phyloP scores from a whole-genome alignment of 176 grass and related monocot genomes.

The Ensete ventricosum region DNA sequence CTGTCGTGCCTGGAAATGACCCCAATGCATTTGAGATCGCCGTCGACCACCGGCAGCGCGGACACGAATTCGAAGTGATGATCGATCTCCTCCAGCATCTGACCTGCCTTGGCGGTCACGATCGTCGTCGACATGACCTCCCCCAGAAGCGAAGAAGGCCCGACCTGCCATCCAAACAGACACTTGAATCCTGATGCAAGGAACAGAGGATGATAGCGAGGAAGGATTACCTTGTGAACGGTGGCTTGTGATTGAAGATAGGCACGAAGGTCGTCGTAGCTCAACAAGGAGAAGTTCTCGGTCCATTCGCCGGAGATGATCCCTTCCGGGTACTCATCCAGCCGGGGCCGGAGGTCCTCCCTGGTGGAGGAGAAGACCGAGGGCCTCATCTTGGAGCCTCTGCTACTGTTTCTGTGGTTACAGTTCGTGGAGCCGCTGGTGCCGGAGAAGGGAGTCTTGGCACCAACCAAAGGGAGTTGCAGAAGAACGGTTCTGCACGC shows the following conservation, averaged over 20 bases:
- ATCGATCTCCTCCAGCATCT: slow-evolving; percentile 57
- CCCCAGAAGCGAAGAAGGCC: slow-evolving; percentile 15
- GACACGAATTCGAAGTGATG: slow-evolving; percentile 54
- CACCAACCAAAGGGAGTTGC: neutral
- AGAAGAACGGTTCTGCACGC: slow-evolving; percentile 1
- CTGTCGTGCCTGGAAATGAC: slow-evolving; percentile 61
- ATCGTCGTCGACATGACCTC: slow-evolving; percentile 68
- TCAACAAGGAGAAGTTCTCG: slow-evolving; percentile 67
- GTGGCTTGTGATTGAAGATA: slow-evolving; percentile 52
- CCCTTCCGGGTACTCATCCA: slow-evolving; percentile 77
- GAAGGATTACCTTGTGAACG: slow-evolving; percentile 14
- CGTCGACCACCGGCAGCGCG: slow-evolving; percentile 64
- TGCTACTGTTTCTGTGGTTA: neutral
- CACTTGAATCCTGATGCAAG: neutral
- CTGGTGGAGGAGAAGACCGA: slow-evolving; percentile 40
- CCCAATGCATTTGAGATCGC: slow-evolving; percentile 54
- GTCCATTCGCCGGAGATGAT: slow-evolving; percentile 88
- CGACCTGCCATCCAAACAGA: slow-evolving; percentile 5
- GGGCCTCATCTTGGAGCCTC: slow-evolving; percentile 9
- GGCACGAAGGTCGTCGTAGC: slow-evolving; percentile 53
- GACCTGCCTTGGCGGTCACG: slow-evolving; percentile 31
- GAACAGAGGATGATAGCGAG: neutral
- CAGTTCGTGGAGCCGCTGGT: neutral
- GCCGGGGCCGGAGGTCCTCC: slow-evolving; percentile 38
- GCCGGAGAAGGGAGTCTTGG: neutral